Evolutionary conservation across 202 grass and related monocot genomes (phyloP).

Genomic region (Schoenoplectus triqueter): DNA sequence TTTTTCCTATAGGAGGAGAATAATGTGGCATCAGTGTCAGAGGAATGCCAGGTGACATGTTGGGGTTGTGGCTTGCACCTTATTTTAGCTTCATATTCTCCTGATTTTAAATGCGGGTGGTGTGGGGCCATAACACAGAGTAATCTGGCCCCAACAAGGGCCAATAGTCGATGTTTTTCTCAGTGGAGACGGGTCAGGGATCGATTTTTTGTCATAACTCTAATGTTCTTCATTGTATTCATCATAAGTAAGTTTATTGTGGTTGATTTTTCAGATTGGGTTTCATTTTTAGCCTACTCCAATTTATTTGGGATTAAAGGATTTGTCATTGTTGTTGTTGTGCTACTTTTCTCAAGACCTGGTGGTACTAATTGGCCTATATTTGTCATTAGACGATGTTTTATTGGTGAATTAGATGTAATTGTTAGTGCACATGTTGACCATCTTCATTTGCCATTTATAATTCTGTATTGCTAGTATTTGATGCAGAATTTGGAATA

Average conservation of each 20-base stretch:
- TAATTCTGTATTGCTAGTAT: constrained; percentile 9
- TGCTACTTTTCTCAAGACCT: constrained; percentile 15
- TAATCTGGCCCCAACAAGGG: constrained; percentile 61
- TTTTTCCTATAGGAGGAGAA: constrained; percentile 73
- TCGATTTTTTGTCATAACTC: constrained; percentile 72
- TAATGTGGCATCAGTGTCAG: constrained; percentile 62
- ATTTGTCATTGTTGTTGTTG: not conserved
- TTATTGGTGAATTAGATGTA: not conserved
- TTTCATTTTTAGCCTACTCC: no score
- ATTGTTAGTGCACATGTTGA: not conserved
- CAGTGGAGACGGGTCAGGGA: constrained; percentile 73
- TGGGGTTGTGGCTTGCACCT: constrained; percentile 92
- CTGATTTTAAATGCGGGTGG: constrained; percentile 95
- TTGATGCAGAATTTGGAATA: not conserved
- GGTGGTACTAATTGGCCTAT: not conserved
- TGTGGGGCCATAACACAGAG: constrained; percentile 87
- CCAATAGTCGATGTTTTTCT: constrained; percentile 79
- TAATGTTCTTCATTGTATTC: constrained; percentile 78
- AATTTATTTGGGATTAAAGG: no score
- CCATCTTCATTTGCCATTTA: not conserved
- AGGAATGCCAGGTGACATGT: constrained; percentile 73
- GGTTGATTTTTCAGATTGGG: not conserved
- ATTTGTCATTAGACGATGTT: not conserved
- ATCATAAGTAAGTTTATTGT: constrained; percentile 74
- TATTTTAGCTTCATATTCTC: constrained; percentile 61